These are phyloP conservation scores for Fusarium sp. DNA, from an alignment of 2,329 filamentous ascomycete genomes.

Conservation along the genomic window DNA sequence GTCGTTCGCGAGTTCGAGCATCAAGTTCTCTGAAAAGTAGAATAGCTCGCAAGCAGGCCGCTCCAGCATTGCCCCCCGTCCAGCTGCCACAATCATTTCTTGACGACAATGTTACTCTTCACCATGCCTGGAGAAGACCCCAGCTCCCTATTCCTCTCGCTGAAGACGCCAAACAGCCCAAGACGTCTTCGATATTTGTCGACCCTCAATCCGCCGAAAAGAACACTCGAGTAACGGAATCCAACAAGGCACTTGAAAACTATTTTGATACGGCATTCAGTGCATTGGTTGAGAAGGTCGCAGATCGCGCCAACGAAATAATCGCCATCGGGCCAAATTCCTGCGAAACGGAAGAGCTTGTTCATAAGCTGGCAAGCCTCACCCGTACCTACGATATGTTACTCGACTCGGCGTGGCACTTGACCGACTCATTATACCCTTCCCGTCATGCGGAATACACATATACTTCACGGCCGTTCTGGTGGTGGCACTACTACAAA, in stretches of 20 bases:
- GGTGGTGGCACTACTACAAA: conserved; percentile 57
- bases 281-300: conserved; percentile 34
- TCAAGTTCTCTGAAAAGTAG: conserved; percentile 49
- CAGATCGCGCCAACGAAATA: conserved; percentile 32
- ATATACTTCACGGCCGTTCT: conserved; percentile 54
- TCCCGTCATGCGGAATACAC: conserved; percentile 51
- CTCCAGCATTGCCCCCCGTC: conserved; percentile 62
- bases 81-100: conserved; percentile 70
- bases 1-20: conserved; percentile 47
- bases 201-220: conserved; percentile 42
- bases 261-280: conserved; percentile 52
- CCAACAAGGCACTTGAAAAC: conserved; percentile 46
- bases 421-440: conserved; percentile 52
- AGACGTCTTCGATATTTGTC: conserved; percentile 49
- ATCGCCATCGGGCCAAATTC: conserved; percentile 5
- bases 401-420: conserved; percentile 54
- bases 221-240: conserved; percentile 39
- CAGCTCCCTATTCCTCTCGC: conserved; percentile 50
- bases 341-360: conserved; percentile 21
- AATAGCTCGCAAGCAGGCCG: conserved; percentile 50
- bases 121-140: conserved; percentile 45
- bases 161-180: conserved; percentile 51
- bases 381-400: conserved; percentile 52
- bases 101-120: conserved; percentile 60
- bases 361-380: conserved; percentile 38